These are phyloP conservation scores for Fragaria iinumae DNA, from an alignment of 306 rosid genomes.

Conservation along the genomic window DNA sequence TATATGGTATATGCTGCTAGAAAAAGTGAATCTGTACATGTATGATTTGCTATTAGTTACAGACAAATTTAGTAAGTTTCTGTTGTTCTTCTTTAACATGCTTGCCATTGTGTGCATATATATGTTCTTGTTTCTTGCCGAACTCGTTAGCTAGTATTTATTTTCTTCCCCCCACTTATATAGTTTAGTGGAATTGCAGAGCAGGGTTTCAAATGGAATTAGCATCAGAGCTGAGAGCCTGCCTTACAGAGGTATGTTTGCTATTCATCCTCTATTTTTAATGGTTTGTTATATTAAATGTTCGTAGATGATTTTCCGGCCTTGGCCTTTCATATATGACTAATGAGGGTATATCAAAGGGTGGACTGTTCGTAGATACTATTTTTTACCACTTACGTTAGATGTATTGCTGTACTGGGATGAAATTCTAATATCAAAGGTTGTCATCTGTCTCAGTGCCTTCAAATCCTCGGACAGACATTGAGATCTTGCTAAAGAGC, in stretches of 20 bases:
- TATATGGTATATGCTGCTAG: not conserved
- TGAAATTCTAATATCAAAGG: conserved; percentile 44
- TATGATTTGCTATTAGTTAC: not conserved
- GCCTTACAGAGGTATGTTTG: not conserved
- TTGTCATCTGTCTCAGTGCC: conserved; percentile 52
- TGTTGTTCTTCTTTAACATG: too few species aligned
- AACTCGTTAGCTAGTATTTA: too few species aligned
- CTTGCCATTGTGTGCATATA: not conserved
- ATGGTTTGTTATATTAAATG: not conserved
- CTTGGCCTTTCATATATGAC: not conserved
- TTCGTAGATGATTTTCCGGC: not conserved
- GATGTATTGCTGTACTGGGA: not conserved
- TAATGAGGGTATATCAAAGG: not conserved
- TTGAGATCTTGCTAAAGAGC: conserved; percentile 76
- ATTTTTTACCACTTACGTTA: not conserved
- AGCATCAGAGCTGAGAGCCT: not conserved
- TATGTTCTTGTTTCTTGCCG: too few species aligned
- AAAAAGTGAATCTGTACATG: not conserved
- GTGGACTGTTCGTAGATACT: not conserved
- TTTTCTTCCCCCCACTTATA: not conserved
- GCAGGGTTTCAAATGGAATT: not conserved
- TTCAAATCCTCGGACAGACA: conserved; percentile 70
- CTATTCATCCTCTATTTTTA: not conserved
- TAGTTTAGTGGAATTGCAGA: not conserved
- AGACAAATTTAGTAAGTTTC: too few species aligned